Conservation (phyloP, 2,329 filamentous ascomycete genomes). For the Paecilomyces formosus region DNA sequence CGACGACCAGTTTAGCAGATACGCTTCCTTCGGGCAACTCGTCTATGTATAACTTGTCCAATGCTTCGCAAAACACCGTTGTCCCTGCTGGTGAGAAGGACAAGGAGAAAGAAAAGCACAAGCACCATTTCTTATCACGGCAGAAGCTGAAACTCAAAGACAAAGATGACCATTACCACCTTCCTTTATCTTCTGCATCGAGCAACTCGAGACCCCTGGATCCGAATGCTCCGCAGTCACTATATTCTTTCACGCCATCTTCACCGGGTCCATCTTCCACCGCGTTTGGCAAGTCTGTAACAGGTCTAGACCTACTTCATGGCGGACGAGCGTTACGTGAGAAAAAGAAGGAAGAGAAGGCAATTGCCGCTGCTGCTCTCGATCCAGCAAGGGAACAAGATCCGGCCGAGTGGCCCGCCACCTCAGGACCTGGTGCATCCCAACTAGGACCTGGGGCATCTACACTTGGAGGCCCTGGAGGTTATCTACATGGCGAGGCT, state of each 20-base stretch:
- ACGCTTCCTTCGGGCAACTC: slow-evolving; percentile 45
- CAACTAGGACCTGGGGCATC: slow-evolving; percentile 27
- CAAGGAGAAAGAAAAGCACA: slow-evolving; percentile 36
- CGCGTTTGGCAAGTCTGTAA: slow-evolving; percentile 73
- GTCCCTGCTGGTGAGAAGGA: slow-evolving; percentile 37
- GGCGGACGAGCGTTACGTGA: slow-evolving; percentile 69
- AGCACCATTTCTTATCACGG: slow-evolving; percentile 59
- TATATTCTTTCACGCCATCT: slow-evolving; percentile 60
- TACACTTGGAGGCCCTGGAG: slow-evolving; percentile 25
- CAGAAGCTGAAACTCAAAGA: slow-evolving; percentile 60
- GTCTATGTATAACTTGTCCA: slow-evolving; percentile 55
- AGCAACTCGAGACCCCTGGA: slow-evolving; percentile 59
- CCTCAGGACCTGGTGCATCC: slow-evolving; percentile 16
- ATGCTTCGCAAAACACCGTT: slow-evolving; percentile 55
- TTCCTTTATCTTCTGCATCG: slow-evolving; percentile 57
- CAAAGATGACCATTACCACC: slow-evolving; percentile 49
- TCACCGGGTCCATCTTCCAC: slow-evolving; percentile 53
- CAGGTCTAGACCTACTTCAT: slow-evolving; percentile 69
- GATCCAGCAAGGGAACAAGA: slow-evolving; percentile 25
- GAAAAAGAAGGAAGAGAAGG: slow-evolving; percentile 69
- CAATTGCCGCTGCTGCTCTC: slow-evolving; percentile 20
- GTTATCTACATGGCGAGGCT: slow-evolving; percentile 23
- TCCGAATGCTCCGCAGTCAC: slow-evolving; percentile 53
- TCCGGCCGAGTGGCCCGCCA: slow-evolving; percentile 25
- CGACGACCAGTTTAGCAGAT: slow-evolving; percentile 53